A percentile compares a stretch with the other conserved stretches of the same genome.
phyloP scores from a whole-genome alignment of 768 basidiomycete genomes.

The Cubamyces sp. region DNA sequence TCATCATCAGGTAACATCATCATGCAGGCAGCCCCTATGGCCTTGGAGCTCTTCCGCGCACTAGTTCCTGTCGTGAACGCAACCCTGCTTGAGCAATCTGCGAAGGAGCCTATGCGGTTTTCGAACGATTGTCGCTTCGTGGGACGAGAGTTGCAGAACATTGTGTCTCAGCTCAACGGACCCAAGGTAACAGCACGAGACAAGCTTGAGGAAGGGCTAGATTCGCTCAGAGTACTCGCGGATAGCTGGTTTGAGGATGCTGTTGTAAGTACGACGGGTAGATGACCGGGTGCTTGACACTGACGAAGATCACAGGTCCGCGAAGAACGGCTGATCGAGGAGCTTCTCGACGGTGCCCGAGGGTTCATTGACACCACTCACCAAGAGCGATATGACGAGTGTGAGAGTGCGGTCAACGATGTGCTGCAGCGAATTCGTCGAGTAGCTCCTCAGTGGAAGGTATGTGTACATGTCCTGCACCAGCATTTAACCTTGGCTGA shows the following conservation, averaged over 20 bases:
- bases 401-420: constrained; percentile 67
- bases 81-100: constrained; percentile 46
- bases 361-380: constrained; percentile 73
- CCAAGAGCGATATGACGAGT: constrained; percentile 77
- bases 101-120: constrained; percentile 68
- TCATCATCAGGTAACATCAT: constrained; percentile 53
- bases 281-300: constrained; percentile 1
- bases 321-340: constrained; percentile 50
- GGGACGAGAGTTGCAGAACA: constrained; percentile 50
- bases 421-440: constrained; percentile 66
- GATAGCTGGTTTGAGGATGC: constrained; percentile 74
- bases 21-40: constrained; percentile 60
- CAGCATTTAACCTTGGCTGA: too few relatives aligned
- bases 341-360: constrained; percentile 54
- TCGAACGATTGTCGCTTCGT: constrained; percentile 84
- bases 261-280: constrained; percentile 53
- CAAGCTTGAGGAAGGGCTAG: constrained; percentile 54
- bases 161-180: constrained; percentile 29
- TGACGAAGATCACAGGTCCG: constrained; percentile 44
- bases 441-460: constrained; percentile 74
- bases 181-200: constrained; percentile 40
- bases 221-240: constrained; percentile 55
- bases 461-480: constrained; percentile 36
- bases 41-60: constrained; percentile 80
- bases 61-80: constrained; percentile 70